Evolutionary conservation across 768 basidiomycete species (phyloP).

Genomic region (Auricularia auricula-judae): DNA sequence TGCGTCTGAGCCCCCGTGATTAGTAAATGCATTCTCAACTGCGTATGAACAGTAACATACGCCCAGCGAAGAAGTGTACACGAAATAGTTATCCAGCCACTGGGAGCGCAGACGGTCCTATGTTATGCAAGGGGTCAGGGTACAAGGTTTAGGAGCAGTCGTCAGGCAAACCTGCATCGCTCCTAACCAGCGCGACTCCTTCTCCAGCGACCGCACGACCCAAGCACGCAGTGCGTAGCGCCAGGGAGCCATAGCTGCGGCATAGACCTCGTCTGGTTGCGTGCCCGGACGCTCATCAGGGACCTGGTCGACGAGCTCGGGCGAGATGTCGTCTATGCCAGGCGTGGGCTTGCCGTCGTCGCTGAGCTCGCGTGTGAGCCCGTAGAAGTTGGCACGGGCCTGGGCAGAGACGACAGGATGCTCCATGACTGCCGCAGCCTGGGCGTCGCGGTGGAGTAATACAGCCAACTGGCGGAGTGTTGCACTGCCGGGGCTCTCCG

Average conservation of each 20-base stretch:
- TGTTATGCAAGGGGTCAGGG: neutral
- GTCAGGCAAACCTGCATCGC: conserved; percentile 46
- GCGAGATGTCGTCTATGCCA: neutral
- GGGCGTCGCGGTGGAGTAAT: neutral
- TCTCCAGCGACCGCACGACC: conserved; percentile 40
- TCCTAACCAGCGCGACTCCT: conserved; percentile 53
- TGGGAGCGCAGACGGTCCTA: conserved; percentile 47
- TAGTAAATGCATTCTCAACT: neutral
- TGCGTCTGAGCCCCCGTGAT: conserved; percentile 35
- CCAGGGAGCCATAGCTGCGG: conserved; percentile 53
- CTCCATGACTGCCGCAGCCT: neutral
- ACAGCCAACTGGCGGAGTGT: too few relatives aligned
- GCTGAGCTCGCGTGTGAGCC: neutral
- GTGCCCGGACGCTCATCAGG: conserved; percentile 10
- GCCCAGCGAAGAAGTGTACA: conserved; percentile 68
- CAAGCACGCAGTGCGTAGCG: conserved; percentile 44
- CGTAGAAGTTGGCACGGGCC: neutral
- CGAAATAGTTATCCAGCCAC: conserved; percentile 70
- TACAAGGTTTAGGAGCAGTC: neutral
- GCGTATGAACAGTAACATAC: neutral
- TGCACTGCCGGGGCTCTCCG: too few relatives aligned
- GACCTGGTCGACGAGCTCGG: neutral
- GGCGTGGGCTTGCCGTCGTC: neutral
- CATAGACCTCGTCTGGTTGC: conserved; percentile 35
- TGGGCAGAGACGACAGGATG: neutral